These are phyloP conservation scores for Aureobasidium uvarum DNA, from an alignment of 2,329 filamentous ascomycete genomes.

Conservation along the genomic window DNA sequence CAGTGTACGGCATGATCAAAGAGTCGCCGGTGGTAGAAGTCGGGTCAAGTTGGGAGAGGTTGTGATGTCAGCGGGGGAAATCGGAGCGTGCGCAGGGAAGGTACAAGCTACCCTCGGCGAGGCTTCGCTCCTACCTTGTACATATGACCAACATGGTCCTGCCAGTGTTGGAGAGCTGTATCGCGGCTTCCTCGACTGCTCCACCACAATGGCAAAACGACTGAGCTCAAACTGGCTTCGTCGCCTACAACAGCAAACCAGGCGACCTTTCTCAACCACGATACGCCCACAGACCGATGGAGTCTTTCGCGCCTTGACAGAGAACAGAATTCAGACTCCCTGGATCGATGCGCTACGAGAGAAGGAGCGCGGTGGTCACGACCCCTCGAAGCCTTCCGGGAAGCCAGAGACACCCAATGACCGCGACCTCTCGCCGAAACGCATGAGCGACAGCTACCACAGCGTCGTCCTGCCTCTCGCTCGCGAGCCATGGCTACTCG, in stretches of 20 bases:
- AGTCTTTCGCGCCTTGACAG: conserved; percentile 59
- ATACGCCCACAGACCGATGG: conserved; percentile 50
- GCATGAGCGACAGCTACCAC: conserved; percentile 70
- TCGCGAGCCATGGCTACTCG: conserved; percentile 72
- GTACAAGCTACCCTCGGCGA: conserved; percentile 3
- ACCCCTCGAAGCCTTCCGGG: conserved; percentile 36
- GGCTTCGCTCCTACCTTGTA: conserved; percentile 1
- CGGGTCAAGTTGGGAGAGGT: not conserved
- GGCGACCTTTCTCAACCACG: conserved; percentile 10
- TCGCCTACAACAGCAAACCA: conserved; percentile 4
- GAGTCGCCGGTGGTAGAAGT: not conserved
- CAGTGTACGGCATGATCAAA: not conserved
- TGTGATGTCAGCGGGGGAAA: conserved; percentile 25
- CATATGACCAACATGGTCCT: conserved; percentile 8
- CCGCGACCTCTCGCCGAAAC: conserved; percentile 62
- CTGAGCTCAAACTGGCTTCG: conserved; percentile 2
- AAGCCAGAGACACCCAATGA: conserved; percentile 44
- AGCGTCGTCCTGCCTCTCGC: conserved; percentile 67
- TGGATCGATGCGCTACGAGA: conserved; percentile 65
- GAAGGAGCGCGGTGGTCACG: conserved; percentile 45
- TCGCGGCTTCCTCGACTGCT: not conserved
- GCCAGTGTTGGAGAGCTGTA: not conserved
- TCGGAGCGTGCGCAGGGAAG: conserved; percentile 2
- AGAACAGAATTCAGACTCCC: conserved; percentile 62
- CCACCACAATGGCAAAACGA: conserved; percentile 13